Percentiles rank a stretch among this genome's conserved stretches.
Conservation (phyloP, 441 rosid genomes). For the Jatropha multifida region DNA sequence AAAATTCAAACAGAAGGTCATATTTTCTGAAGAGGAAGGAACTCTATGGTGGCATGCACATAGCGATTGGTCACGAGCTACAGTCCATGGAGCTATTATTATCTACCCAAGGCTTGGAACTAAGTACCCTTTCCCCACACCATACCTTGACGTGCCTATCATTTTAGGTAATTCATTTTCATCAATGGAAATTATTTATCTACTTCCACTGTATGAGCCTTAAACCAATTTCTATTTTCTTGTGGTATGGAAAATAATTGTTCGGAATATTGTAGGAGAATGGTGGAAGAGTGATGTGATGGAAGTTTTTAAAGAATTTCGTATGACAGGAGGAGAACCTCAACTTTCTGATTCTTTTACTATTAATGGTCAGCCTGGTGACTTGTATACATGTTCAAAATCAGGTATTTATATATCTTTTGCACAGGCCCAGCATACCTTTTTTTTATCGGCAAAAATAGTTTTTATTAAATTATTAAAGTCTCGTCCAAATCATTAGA, state of each 20-base stretch:
- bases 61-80: conserved; percentile 62
- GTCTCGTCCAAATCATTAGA: too few species aligned
- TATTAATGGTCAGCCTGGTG: conserved; percentile 59
- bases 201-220: too few species aligned
- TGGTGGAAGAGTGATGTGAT: conserved; percentile 53
- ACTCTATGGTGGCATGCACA: conserved; percentile 86
- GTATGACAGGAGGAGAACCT: conserved; percentile 32
- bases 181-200: too few species aligned
- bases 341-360: conserved; percentile 48
- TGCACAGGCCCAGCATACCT: too few species aligned
- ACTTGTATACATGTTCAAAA: conserved; percentile 44
- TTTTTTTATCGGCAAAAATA: too few species aligned
- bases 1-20: conserved; percentile 46
- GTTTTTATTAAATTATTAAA: too few species aligned
- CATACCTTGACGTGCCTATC: conserved; percentile 40
- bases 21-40: conserved; percentile 44
- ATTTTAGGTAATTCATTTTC: conserved; percentile 31
- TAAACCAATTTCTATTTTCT: too few species aligned
- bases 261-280: conserved; percentile 30
- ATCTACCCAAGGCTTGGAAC: conserved; percentile 33
- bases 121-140: conserved; percentile 43
- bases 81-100: conserved; percentile 59
- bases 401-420: conserved; percentile 29
- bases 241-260: too few species aligned
- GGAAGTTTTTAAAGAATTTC: conserved; percentile 24